Evolutionary conservation across 352 stramenopile species (phyloP).

Genomic region (Albugo laibachii): DNA sequence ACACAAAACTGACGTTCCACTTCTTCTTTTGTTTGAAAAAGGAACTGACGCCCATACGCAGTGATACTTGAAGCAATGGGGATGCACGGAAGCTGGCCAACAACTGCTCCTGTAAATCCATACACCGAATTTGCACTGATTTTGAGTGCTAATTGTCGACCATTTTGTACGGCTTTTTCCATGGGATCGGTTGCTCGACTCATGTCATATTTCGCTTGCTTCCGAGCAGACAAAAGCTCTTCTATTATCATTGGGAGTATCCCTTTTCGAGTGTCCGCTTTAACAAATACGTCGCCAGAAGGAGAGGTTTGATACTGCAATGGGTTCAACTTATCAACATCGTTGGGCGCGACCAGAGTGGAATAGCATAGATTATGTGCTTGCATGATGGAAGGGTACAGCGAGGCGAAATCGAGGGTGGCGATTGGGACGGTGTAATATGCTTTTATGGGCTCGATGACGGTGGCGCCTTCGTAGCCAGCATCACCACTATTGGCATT

Average conservation of each 20-base stretch:
- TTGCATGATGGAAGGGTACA: constrained; percentile 99
- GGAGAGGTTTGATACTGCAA: constrained; percentile 85
- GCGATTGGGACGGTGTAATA: constrained; percentile 99
- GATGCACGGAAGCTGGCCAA: constrained; percentile 97
- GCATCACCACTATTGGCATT: constrained; percentile 45
- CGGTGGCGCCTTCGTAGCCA: constrained; percentile 96
- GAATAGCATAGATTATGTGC: constrained; percentile 99
- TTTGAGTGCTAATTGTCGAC: constrained; percentile 91
- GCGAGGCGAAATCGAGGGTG: constrained; percentile 99
- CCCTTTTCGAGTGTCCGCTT: constrained; percentile 88
- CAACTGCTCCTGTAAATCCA: constrained; percentile 97
- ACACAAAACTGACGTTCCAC: constrained; percentile 94
- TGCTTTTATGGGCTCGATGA: constrained; percentile 97
- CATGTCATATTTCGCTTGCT: constrained; percentile 99
- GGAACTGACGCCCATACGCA: constrained; percentile 92
- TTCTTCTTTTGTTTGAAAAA: constrained; percentile 93
- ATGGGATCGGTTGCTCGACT: constrained; percentile 96
- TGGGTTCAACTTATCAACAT: constrained; percentile 36
- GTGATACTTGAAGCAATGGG: constrained; percentile 97
- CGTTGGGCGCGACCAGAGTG: constrained; percentile 83
- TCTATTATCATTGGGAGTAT: constrained; percentile 98
- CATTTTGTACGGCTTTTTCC: constrained; percentile 98
- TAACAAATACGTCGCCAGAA: constrained; percentile 93
- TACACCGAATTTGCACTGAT: constrained; percentile 99
- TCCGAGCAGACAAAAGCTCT: constrained; percentile 92